phyloP scores from a whole-genome alignment of 352 stramenopile species.

The Phytophthora pluvialis region DNA sequence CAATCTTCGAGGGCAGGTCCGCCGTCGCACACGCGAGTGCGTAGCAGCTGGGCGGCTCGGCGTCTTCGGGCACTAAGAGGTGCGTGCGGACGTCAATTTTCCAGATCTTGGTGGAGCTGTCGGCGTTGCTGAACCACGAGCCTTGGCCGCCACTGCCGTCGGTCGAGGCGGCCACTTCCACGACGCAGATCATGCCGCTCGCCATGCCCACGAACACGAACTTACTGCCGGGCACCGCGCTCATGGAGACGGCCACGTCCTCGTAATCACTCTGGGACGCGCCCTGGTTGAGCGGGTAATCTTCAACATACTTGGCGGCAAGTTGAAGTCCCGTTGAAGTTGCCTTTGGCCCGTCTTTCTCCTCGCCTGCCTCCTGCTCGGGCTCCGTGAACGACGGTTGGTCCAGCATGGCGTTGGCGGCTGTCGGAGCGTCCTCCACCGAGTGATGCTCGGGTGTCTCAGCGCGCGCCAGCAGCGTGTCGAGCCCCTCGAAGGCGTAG shows the following conservation, averaged over 20 bases:
- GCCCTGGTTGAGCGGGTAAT: conserved; percentile 71
- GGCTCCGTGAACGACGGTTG: conserved; percentile 24
- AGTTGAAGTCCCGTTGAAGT: conserved; percentile 31
- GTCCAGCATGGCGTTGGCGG: conserved; percentile 28
- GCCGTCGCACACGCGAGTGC: conserved; percentile 55
- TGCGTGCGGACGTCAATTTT: conserved; percentile 83
- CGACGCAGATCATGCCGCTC: conserved; percentile 72
- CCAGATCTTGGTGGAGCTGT: conserved; percentile 56
- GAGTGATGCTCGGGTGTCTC: conserved; percentile 12
- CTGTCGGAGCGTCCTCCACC: conserved; percentile 1
- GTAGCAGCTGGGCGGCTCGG: conserved; percentile 52
- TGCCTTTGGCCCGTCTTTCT: conserved; percentile 9
- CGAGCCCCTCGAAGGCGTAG: conserved; percentile 69
- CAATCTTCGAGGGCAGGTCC: conserved; percentile 34
- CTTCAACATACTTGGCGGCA: conserved; percentile 47
- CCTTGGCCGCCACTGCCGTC: conserved; percentile 4
- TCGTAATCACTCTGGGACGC: conserved; percentile 45
- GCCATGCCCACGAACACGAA: conserved; percentile 80
- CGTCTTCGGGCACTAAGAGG: conserved; percentile 32
- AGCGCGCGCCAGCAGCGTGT: conserved; percentile 24
- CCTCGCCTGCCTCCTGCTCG: conserved; percentile 14
- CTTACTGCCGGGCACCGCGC: conserved; percentile 52
- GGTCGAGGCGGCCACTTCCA: conserved; percentile 45
- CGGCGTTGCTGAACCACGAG: conserved; percentile 44
- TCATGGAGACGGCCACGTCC: conserved; percentile 59